Evolutionary conservation across 768 basidiomycete genomes (phyloP), one percentile per base, ranked within the genome.

Genomic region (Chlorophyllum brunneum): DNA sequence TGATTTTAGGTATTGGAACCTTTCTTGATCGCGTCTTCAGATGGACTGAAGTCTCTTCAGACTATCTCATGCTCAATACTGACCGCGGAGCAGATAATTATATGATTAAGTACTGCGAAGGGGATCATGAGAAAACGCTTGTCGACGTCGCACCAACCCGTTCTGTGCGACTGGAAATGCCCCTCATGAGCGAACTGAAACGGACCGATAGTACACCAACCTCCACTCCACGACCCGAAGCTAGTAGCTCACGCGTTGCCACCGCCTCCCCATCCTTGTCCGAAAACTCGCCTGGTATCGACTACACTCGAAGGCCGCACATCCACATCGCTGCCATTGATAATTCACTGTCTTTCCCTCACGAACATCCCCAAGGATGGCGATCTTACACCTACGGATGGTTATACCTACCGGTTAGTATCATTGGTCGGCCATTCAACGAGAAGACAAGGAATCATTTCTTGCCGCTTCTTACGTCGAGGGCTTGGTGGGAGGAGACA

Each of bases 311-410:
- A 45, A 77, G 76, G 55, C 88, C 91, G 1, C 92, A 94, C 63
- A 83, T 94, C 37, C 92, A 93, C 62, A 88, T 94, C 51, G 92
- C 92, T 39, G 92, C 92, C 8, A 95, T 95, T 56, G 93, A 95
- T 63, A 95, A 95, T 66, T 93, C 90, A 0, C 78, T 95, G 31
- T 89, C 90, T 2, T 95, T 93, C 61, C 93, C 93, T 22, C 90
- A 94, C 58, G 86, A 92, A 61, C 92, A 95, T 59, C 93, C 93
- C 0, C 79, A 82, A 54, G 92, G 79, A 2, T 80, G 79, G 80
- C 77, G 83, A 33, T 84, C 84, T 10, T 94, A 86, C 62, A 89
- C 91, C 0, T 95, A 92, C 58, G 91, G 90, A 23, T 92, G 91
- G 91, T 65, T 93, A 34, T 92, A 87, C 63, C 74, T 93, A 10